phyloP scores from a whole-genome alignment of 129 eudicot species.

The Ambrosia trifida region DNA sequence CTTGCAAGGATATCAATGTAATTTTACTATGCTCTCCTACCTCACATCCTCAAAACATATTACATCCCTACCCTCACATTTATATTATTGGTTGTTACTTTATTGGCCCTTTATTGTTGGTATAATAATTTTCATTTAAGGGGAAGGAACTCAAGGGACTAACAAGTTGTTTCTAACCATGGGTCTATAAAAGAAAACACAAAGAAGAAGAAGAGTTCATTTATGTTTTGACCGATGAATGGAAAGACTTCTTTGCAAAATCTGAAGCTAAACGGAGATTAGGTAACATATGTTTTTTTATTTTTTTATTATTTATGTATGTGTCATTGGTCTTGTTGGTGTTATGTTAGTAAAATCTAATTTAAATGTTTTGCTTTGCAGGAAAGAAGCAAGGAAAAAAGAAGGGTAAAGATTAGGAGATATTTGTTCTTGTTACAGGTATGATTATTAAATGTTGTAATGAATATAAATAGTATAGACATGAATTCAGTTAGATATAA shows the following conservation, averaged over 20 bases:
- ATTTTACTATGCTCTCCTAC: no score
- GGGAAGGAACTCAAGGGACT: no score
- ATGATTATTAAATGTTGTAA: slow-evolving; percentile 15
- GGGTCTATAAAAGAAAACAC: no score
- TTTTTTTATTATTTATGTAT: neutral
- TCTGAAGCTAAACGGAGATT: slow-evolving; percentile 76
- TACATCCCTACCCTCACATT: no score
- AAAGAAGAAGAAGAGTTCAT: slow-evolving; percentile 55
- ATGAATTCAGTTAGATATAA: no score
- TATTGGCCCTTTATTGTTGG: no score
- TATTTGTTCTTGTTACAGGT: neutral
- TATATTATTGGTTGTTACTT: no score
- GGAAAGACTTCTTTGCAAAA: slow-evolving; percentile 85
- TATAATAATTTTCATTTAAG: no score
- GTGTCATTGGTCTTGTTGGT: neutral
- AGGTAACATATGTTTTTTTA: slow-evolving; percentile 40
- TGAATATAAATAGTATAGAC: no score
- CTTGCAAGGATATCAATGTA: no score
- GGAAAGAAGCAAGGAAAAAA: slow-evolving; percentile 63
- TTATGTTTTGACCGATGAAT: slow-evolving; percentile 76
- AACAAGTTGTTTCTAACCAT: no score
- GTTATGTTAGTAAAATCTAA: neutral
- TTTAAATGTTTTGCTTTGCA: slow-evolving; percentile 42
- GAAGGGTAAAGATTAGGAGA: slow-evolving; percentile 36
- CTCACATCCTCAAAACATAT: no score